Conservation (phyloP, 2,329 filamentous ascomycete species). For the Aspergillus pseudoviridinutans region DNA sequence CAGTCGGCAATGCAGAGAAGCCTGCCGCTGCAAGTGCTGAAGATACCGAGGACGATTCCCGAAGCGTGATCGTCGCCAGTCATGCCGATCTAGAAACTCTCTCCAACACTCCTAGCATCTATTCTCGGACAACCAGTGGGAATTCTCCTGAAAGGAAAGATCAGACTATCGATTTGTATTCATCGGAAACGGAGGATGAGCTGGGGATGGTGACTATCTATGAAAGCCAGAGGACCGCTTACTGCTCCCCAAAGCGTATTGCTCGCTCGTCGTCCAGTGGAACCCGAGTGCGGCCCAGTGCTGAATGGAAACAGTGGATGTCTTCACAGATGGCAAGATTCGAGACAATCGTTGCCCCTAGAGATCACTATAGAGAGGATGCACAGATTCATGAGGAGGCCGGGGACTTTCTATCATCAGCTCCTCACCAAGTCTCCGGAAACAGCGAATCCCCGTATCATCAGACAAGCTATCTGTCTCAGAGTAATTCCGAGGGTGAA, state of each 20-base stretch:
- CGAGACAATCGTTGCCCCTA: conserved; percentile 20
- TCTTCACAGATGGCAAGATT: conserved; percentile 33
- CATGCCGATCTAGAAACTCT: conserved; percentile 3
- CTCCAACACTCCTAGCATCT: conserved; percentile 38
- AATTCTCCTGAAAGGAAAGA: conserved; percentile 20
- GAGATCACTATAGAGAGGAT: conserved; percentile 37
- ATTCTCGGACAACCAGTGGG: conserved; percentile 40
- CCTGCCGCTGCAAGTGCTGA: background rate
- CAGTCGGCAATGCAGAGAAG: background rate
- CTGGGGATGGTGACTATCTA: conserved; percentile 38
- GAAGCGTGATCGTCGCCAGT: conserved; percentile 16
- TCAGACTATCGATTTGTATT: conserved; percentile 1
- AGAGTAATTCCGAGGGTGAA: background rate
- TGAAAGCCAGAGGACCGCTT: conserved; percentile 24
- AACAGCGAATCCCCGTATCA: background rate
- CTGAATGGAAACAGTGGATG: conserved; percentile 39
- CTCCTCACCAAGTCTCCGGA: background rate
- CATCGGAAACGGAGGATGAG: conserved; percentile 15
- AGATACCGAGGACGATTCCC: conserved; percentile 16
- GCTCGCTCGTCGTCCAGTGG: conserved; percentile 1
- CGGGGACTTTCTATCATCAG: conserved; percentile 6
- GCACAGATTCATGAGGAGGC: conserved; percentile 33
- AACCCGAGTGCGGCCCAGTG: conserved; percentile 19
- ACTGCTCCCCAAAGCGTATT: conserved; percentile 27
- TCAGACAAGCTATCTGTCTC: background rate